Evolutionary conservation across 495 filamentous ascomycete species (phyloP), one percentile per base, ranked within the genome.

Genomic region (Neurospora discreta): DNA sequence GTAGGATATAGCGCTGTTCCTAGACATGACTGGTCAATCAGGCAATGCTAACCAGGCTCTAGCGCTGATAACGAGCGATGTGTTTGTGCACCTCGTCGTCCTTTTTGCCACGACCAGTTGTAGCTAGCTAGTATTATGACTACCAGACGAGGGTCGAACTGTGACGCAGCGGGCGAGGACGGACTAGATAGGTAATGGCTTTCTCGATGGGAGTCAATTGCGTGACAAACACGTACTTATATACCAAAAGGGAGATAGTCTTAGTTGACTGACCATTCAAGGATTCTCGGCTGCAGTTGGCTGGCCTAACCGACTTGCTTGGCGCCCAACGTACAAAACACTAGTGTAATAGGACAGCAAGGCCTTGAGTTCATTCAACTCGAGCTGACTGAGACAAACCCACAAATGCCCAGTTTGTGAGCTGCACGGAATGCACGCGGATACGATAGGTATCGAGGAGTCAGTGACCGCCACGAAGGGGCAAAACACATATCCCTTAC

Each of bases 391-490:
- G 52, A 33, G 52, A 33, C 26, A 60, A 60, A 60, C 15, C 52
- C 26, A 65, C 33, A 65, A 33, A 33, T 65, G 52, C 26, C 52
- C 26, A 65, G 13, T 30, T 9, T 18, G 52, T 60, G 4, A 33
- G 68, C 74, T 76, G 77, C 76, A 70, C 33, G 39, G 41, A 74
- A 71, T 69, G 73, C 71, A 75, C 71, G 70, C 58, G 69, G 33
- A 70, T 42, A 52, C 68, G 58, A 74, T 30, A 39, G 26, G 67
- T 52, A 30, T 68, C 60, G 69, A 73, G 78, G 76, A 84, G 79
- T 84, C 78, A 85, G 82, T 79, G 78, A 69, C 72, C 84, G 84
- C 83, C 83, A 85, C 84, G 82, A 85, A 85, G 80, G 26, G 52
- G 15, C 23, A 60, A 8, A 60, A 60, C 26, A 60, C 23, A 39